Conservation (phyloP, 163 green algal genomes). For the Trebouxia gelatinosa region DNA sequence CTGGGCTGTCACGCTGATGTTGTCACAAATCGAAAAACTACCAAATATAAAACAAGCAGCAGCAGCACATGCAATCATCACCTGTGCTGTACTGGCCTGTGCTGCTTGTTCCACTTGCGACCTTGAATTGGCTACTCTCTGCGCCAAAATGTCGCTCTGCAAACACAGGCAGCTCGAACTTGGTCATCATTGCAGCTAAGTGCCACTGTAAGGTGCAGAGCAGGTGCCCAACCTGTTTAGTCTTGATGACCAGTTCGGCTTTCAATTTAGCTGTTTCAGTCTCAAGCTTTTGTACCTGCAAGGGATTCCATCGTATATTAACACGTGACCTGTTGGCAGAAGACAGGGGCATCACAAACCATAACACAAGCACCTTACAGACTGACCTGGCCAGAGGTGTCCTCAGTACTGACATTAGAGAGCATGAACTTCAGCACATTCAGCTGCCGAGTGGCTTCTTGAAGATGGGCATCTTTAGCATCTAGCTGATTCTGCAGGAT, state of each 20-base stretch:
- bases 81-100: neutral
- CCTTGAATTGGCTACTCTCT: neutral
- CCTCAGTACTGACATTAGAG: slow-evolving; percentile 3
- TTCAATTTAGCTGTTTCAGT: no score
- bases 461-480: neutral
- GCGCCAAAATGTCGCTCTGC: no score
- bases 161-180: no score
- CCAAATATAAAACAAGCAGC: neutral
- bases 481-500: neutral
- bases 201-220: no score
- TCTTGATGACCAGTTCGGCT: no score
- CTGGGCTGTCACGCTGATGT: slow-evolving; percentile 13
- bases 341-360: neutral
- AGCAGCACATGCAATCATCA: neutral
- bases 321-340: neutral
- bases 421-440: slow-evolving; percentile 30
- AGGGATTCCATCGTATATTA: neutral
- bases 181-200: no score
- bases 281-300: slow-evolving; percentile 6
- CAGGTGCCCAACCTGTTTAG: no score
- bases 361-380: neutral
- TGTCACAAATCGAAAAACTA: neutral
- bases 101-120: neutral
- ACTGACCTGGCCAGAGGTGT: neutral
- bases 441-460: slow-evolving; percentile 22